These are phyloP conservation scores for Trichoderma sp. DNA, from an alignment of 2,329 filamentous ascomycete species.

Conservation along the genomic window DNA sequence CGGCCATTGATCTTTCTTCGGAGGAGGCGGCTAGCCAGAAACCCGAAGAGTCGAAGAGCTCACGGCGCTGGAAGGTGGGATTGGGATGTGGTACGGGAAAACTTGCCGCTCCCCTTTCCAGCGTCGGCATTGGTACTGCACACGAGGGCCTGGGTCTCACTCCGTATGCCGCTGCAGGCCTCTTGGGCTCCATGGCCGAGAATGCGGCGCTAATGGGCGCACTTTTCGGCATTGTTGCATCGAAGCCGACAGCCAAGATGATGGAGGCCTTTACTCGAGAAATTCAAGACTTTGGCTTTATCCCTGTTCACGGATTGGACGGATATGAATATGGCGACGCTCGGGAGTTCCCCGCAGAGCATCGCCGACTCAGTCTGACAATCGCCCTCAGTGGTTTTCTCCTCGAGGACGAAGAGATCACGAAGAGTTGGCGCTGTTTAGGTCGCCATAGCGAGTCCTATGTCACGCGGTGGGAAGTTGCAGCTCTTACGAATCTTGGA, in stretches of 20 bases:
- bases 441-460: conserved; percentile 77
- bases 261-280: conserved; percentile 87
- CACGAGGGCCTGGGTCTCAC: conserved; percentile 77
- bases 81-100: conserved; percentile 54
- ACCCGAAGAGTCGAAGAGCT: conserved; percentile 63
- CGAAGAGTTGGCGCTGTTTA: conserved; percentile 74
- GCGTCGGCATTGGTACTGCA: conserved; percentile 76
- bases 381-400: conserved; percentile 85
- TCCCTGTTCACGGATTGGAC: conserved; percentile 65
- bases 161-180: conserved; percentile 71
- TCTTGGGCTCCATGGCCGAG: conserved; percentile 78
- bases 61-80: conserved; percentile 73
- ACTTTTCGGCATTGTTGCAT: conserved; percentile 89
- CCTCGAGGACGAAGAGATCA: conserved; percentile 68
- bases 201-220: conserved; percentile 79
- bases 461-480: conserved; percentile 79
- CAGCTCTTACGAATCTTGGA: conserved; percentile 75
- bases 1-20: conserved; percentile 57
- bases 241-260: conserved; percentile 79
- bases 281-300: conserved; percentile 84
- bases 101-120: conserved; percentile 74
- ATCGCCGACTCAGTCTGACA: conserved; percentile 75
- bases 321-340: conserved; percentile 50
- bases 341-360: conserved; percentile 55
- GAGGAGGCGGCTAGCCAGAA: conserved; percentile 41